These are phyloP conservation scores for Mortierella claussenii DNA, from an alignment of 192 early-diverging fungal genomes.

Conservation along the genomic window DNA sequence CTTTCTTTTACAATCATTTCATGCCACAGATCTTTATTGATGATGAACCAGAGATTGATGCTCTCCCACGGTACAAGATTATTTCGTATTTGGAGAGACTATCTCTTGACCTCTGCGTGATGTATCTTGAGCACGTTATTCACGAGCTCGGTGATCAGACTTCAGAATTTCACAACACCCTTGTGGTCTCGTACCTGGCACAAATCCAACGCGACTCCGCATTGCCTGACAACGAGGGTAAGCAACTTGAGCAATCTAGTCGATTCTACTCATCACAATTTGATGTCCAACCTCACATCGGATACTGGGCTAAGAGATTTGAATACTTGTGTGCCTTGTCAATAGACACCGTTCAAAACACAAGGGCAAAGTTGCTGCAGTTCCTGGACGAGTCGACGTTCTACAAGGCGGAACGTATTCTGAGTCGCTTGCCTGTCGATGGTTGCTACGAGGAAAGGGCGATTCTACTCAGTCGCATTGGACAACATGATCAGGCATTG, in stretches of 20 bases:
- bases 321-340: too few relatives aligned
- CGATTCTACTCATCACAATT: too few relatives aligned
- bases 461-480: conserved; percentile 81
- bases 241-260: too few relatives aligned
- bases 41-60: conserved; percentile 67
- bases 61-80: conserved; percentile 69
- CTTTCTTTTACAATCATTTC: not conserved
- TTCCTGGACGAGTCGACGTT: conserved; percentile 76
- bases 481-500: conserved; percentile 88
- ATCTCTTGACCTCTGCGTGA: conserved; percentile 71
- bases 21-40: conserved; percentile 63
- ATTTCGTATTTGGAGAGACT: conserved; percentile 75
- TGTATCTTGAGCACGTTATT: conserved; percentile 88
- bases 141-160: conserved; percentile 71
- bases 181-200: conserved; percentile 85
- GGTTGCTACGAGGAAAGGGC: conserved; percentile 87
- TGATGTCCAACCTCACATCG: too few relatives aligned
- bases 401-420: conserved; percentile 82
- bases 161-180: conserved; percentile 80
- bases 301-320: too few relatives aligned
- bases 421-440: conserved; percentile 80
- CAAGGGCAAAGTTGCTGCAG: conserved; percentile 58
- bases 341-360: conserved; percentile 22
- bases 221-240: conserved; percentile 22
- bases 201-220: conserved; percentile 60